A percentile compares a stretch with the other conserved stretches of the same genome.
phyloP scores from a whole-genome alignment of 768 basidiomycete species.

The Strobilomyces echinocephalus region DNA sequence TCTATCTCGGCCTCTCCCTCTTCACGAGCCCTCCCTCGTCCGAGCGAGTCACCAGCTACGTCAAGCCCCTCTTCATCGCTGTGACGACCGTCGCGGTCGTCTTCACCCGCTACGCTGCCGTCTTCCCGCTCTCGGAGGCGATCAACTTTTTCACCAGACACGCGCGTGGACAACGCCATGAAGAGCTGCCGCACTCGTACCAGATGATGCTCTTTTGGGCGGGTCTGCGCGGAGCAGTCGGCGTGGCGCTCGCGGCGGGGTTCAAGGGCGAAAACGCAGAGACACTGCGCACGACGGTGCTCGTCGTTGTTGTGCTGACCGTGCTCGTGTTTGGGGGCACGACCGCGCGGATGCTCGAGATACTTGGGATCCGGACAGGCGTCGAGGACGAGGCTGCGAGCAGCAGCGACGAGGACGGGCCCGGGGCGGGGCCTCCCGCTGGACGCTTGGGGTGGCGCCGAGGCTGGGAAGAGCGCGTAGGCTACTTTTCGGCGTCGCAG shows the following conservation, averaged over 20 bases:
- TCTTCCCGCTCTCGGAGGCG: conserved; percentile 89
- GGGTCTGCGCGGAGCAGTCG: conserved; percentile 92
- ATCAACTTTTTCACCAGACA: conserved; percentile 92
- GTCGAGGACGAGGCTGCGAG: conserved; percentile 87
- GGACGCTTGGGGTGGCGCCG: too few species aligned
- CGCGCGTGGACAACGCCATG: conserved; percentile 76
- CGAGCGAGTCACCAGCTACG: conserved; percentile 74
- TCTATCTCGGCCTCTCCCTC: conserved; percentile 95
- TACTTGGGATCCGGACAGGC: conserved; percentile 92
- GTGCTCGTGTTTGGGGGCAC: conserved; percentile 95
- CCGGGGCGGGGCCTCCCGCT: not conserved
- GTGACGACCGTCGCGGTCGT: conserved; percentile 89
- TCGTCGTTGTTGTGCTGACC: conserved; percentile 92
- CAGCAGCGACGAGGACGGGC: conserved; percentile 46
- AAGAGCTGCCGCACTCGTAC: conserved; percentile 95
- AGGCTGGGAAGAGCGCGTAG: conserved; percentile 18
- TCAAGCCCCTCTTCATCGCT: conserved; percentile 92
- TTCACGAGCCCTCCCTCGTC: conserved; percentile 84
- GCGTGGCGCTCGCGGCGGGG: conserved; percentile 93
- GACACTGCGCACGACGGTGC: conserved; percentile 86
- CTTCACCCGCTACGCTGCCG: conserved; percentile 92
- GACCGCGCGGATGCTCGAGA: conserved; percentile 94
- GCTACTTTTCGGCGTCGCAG: conserved; percentile 29
- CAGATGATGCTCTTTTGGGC: conserved; percentile 99
- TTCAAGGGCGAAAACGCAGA: conserved; percentile 93